These are phyloP conservation scores for Neurospora africana DNA, from an alignment of 495 filamentous ascomycete genomes.

Conservation along the genomic window DNA sequence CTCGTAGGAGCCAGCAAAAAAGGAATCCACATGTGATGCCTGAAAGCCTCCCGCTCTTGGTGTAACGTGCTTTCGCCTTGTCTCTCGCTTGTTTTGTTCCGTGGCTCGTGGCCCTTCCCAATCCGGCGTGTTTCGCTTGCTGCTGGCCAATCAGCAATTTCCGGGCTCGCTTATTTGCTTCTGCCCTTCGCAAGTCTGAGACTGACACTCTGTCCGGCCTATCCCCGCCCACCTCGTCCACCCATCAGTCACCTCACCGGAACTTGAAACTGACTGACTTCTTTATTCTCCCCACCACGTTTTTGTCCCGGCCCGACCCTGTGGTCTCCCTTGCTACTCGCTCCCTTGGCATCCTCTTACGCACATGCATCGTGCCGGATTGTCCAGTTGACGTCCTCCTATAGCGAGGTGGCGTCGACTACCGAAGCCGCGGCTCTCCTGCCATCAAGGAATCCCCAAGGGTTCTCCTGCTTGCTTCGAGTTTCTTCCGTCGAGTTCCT, in stretches of 20 bases:
- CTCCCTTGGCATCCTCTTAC: background rate
- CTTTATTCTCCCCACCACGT: background rate
- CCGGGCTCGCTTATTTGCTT: slow-evolving; percentile 32
- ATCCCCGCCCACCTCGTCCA: background rate
- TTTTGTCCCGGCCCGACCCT: background rate
- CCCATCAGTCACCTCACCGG: slow-evolving; percentile 1
- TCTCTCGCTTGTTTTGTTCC: background rate
- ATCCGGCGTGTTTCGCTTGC: slow-evolving; percentile 30
- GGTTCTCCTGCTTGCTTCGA: background rate
- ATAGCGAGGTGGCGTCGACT: background rate
- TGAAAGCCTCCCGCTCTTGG: background rate
- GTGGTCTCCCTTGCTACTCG: background rate
- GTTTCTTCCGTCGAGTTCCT: background rate
- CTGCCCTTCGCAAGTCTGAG: slow-evolving; percentile 4
- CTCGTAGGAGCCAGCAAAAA: background rate
- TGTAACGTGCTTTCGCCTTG: background rate
- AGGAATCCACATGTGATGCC: background rate
- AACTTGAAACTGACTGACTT: background rate
- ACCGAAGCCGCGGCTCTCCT: background rate
- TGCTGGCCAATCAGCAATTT: slow-evolving; percentile 34
- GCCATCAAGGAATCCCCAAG: background rate
- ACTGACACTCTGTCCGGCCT: background rate
- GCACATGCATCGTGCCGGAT: background rate
- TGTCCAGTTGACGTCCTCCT: background rate
- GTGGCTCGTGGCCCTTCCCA: background rate